phyloP scores from a whole-genome alignment of 176 grass and related monocot genomes.

The Ensete ventricosum region DNA sequence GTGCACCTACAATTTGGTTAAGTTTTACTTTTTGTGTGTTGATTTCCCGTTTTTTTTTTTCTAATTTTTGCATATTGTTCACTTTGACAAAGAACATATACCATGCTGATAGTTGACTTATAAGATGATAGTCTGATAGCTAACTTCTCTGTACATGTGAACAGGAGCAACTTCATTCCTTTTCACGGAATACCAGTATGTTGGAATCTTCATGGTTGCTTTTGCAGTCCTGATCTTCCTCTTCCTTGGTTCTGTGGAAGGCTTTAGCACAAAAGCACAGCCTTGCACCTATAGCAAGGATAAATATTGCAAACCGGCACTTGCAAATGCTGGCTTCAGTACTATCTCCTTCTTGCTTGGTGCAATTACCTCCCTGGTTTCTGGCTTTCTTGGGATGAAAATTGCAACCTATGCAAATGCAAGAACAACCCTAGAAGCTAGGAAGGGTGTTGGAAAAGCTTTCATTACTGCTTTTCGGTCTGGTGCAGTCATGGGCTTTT shows the following conservation, averaged over 20 bases:
- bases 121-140: not conserved
- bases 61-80: not conserved
- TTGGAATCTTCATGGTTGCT: conserved; percentile 55
- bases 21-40: not conserved
- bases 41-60: not conserved
- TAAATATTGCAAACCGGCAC: conserved; percentile 39
- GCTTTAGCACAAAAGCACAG: conserved; percentile 53
- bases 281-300: conserved; percentile 51
- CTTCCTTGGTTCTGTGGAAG: conserved; percentile 73
- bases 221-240: conserved; percentile 68
- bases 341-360: conserved; percentile 42
- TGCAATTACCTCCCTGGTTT: conserved; percentile 39
- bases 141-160: conserved; percentile 12
- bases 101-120: not conserved
- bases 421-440: conserved; percentile 39
- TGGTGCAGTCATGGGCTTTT: conserved; percentile 42
- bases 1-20: not conserved
- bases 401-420: conserved; percentile 54
- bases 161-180: conserved; percentile 72
- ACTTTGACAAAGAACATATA: not conserved
- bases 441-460: conserved; percentile 44
- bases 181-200: conserved; percentile 70
- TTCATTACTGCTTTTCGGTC: conserved; percentile 45
- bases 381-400: conserved; percentile 55
- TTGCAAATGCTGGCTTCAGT: conserved; percentile 40